phyloP scores from a whole-genome alignment of 192 early-diverging fungal genomes.

The Coemansia guatemalensis region DNA sequence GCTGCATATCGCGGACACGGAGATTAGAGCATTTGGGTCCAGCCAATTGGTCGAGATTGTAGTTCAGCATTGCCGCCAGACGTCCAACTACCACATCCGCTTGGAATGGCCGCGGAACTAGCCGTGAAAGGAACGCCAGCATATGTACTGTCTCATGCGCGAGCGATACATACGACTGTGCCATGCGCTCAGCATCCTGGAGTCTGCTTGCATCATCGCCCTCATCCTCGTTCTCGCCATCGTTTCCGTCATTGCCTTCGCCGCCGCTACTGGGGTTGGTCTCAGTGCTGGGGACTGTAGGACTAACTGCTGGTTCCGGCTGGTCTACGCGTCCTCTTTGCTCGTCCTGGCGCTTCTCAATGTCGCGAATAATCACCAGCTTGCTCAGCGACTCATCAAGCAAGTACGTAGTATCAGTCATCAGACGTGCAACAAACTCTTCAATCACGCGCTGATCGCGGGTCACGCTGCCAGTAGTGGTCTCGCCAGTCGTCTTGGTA shows the following conservation, averaged over 20 bases:
- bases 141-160: slow-evolving; percentile 93
- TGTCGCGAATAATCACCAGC: slow-evolving; percentile 75
- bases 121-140: slow-evolving; percentile 79
- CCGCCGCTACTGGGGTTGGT: neutral
- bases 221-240: slow-evolving; percentile 40
- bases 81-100: slow-evolving; percentile 86
- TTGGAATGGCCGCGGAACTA: slow-evolving; percentile 83
- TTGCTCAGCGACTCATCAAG: slow-evolving; percentile 91
- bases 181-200: slow-evolving; percentile 74
- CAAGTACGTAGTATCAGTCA: slow-evolving; percentile 95
- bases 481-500: neutral
- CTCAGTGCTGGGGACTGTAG: neutral
- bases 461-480: slow-evolving; percentile 29
- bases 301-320: neutral
- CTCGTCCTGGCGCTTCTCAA: slow-evolving; percentile 79
- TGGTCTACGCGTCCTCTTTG: slow-evolving; percentile 27
- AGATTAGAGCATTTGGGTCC: slow-evolving; percentile 90
- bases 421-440: slow-evolving; percentile 87
- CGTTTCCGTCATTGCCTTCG: slow-evolving; percentile 1
- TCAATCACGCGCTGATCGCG: slow-evolving; percentile 49
- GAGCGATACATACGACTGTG: slow-evolving; percentile 79
- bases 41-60: slow-evolving; percentile 84
- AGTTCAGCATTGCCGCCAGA: slow-evolving; percentile 97
- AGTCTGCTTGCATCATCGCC: slow-evolving; percentile 22
- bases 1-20: slow-evolving; percentile 66